These are phyloP conservation scores for Ceratocystis smalleyi DNA, from an alignment of 2,329 filamentous ascomycete species.

Conservation along the genomic window DNA sequence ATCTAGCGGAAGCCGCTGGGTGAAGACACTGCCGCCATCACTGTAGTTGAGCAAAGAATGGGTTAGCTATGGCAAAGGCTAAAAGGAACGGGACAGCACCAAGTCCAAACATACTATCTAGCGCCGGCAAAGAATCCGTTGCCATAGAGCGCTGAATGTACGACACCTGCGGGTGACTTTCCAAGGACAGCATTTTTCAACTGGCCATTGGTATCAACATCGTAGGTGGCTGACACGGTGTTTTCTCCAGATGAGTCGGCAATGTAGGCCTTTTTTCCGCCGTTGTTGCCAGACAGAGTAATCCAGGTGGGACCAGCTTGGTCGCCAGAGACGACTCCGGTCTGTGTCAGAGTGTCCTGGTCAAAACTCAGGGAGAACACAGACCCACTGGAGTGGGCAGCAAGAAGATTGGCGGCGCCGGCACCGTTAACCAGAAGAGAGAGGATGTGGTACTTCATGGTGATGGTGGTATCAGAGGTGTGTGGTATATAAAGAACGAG, in stretches of 20 bases:
- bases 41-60: conserved; percentile 19
- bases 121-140: conserved; percentile 29
- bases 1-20: conserved; percentile 28
- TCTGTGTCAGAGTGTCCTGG: conserved; percentile 13
- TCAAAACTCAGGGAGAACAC: conserved; percentile 17
- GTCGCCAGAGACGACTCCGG: conserved; percentile 17
- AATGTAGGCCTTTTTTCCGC: conserved; percentile 17
- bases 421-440: conserved; percentile 15
- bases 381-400: conserved; percentile 19
- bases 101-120: conserved; percentile 27
- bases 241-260: conserved; percentile 23
- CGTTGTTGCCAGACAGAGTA: conserved; percentile 15
- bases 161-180: conserved; percentile 25
- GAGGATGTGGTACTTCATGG: conserved; percentile 11
- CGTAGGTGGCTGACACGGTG: conserved; percentile 20
- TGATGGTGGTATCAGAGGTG: background rate
- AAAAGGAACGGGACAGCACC: background rate
- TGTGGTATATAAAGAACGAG: background rate
- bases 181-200: conserved; percentile 20
- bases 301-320: conserved; percentile 18
- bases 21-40: conserved; percentile 29
- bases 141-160: conserved; percentile 29
- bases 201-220: conserved; percentile 22
- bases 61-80: background rate
- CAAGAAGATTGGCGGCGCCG: conserved; percentile 18